Evolutionary conservation across 805 yeast genomes (phyloP).

Genomic region (Diddensiella transvaalensis): DNA sequence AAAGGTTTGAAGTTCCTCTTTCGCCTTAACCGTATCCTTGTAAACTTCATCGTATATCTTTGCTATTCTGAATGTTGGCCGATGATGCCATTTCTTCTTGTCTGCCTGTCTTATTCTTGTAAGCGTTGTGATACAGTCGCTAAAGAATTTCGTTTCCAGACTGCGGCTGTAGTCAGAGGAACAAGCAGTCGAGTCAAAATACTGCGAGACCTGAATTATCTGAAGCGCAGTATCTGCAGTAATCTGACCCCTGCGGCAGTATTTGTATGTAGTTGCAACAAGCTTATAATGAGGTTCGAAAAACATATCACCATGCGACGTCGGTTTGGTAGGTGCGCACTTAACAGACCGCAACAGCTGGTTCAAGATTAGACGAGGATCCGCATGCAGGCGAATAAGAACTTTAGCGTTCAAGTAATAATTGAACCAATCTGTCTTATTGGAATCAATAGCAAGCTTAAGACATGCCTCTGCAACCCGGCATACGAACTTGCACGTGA

Average conservation of each 20-base stretch:
- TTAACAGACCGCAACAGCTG: conserved; percentile 36
- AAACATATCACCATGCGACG: conserved; percentile 46
- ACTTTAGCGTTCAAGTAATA: conserved; percentile 58
- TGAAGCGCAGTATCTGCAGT: conserved; percentile 37
- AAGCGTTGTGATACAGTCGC: conserved; percentile 44
- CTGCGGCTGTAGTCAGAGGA: not conserved
- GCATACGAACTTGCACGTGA: conserved; percentile 23
- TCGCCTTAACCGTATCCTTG: conserved; percentile 51
- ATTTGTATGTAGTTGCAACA: conserved; percentile 57
- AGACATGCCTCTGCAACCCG: conserved; percentile 44
- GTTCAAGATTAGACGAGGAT: conserved; percentile 35
- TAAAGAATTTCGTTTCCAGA: conserved; percentile 34
- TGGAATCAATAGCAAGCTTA: conserved; percentile 42
- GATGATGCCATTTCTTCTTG: conserved; percentile 89
- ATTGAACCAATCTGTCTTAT: conserved; percentile 56
- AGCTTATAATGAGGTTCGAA: conserved; percentile 77
- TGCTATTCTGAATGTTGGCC: conserved; percentile 72
- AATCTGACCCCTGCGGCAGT: conserved; percentile 40
- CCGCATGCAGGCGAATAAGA: conserved; percentile 45
- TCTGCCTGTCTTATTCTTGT: conserved; percentile 52
- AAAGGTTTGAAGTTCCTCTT: conserved; percentile 57
- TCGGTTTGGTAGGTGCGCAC: conserved; percentile 18
- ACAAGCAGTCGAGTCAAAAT: conserved; percentile 20
- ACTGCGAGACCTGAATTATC: conserved; percentile 39
- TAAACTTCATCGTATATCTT: conserved; percentile 54